These are phyloP conservation scores for Apocynum venetum DNA, from an alignment of 257 asterid genomes.

Conservation along the genomic window DNA sequence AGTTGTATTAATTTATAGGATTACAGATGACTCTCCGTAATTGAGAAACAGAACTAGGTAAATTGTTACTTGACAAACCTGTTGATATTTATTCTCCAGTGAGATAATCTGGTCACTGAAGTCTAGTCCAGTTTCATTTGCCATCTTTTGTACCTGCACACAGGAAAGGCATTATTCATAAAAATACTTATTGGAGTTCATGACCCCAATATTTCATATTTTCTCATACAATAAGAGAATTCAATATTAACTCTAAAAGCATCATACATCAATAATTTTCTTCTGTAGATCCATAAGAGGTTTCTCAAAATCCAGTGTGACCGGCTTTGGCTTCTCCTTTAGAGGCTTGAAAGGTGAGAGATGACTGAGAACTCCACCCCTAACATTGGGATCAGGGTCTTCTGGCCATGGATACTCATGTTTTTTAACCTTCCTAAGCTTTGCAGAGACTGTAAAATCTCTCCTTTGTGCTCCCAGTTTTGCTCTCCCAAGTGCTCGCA, in stretches of 20 bases:
- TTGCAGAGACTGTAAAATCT: constrained; percentile 55
- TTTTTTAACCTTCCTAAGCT: constrained; percentile 62
- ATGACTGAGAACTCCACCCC: constrained; percentile 87
- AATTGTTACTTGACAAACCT: constrained; percentile 45
- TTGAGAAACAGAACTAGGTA: background rate
- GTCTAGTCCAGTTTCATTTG: constrained; percentile 88
- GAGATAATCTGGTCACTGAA: constrained; percentile 70
- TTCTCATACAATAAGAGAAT: background rate
- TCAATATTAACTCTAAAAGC: background rate
- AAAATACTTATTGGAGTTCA: background rate
- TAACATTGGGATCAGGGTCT: constrained; percentile 79
- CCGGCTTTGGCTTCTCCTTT: constrained; percentile 91
- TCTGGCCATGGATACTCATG: constrained; percentile 81
- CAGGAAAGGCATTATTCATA: constrained; percentile 14
- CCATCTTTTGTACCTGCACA: constrained; percentile 83
- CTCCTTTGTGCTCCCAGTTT: constrained; percentile 49
- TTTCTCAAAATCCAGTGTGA: constrained; percentile 85
- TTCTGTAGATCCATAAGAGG: constrained; percentile 80
- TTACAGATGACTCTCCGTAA: background rate
- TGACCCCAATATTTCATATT: background rate
- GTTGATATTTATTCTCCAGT: constrained; percentile 74
- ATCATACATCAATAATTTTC: constrained; percentile 65
- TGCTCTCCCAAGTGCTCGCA: constrained; percentile 60
- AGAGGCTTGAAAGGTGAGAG: constrained; percentile 89
- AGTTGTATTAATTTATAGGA: constrained; percentile 1